Conservation (phyloP, 805 yeast genomes). For the Tetrapisispora phaffii region DNA sequence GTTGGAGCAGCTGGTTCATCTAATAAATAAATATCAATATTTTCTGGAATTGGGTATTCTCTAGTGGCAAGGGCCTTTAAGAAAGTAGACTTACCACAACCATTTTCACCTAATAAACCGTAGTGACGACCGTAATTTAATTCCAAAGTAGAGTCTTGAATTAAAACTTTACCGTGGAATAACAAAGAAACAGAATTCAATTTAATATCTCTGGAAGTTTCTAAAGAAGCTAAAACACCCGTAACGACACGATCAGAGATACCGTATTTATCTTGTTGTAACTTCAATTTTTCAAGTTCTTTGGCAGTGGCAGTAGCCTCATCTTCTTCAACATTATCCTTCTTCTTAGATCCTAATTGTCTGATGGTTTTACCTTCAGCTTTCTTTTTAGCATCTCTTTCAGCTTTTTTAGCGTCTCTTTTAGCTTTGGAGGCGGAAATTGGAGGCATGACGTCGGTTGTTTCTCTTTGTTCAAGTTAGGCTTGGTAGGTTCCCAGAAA, state of each 20-base stretch:
- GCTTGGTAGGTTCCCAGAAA: background rate
- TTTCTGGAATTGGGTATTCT: constrained; percentile 91
- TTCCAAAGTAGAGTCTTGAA: constrained; percentile 87
- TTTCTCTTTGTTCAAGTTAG: background rate
- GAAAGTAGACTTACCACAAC: constrained; percentile 97
- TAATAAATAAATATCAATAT: constrained; percentile 81
- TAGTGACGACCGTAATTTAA: constrained; percentile 95
- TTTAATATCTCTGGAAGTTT: constrained; percentile 89
- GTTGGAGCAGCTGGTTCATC: constrained; percentile 97
- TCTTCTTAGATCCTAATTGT: constrained; percentile 46
- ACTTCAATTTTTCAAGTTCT: constrained; percentile 74
- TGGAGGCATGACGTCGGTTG: constrained; percentile 27
- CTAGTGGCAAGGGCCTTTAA: constrained; percentile 89
- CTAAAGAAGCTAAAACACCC: constrained; percentile 86
- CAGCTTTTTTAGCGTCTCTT: constrained; percentile 92
- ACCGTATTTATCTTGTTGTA: constrained; percentile 91
- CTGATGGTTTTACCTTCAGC: constrained; percentile 55
- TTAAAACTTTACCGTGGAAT: constrained; percentile 94
- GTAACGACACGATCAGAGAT: constrained; percentile 94
- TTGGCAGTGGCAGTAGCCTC: constrained; percentile 57
- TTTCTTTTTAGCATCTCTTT: constrained; percentile 93
- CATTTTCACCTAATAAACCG: constrained; percentile 96
- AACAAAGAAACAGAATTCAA: constrained; percentile 79
- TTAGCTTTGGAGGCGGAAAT: constrained; percentile 93
- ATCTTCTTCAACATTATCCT: constrained; percentile 34